Conservation (phyloP, 306 rosid genomes). For the Trifolium subterraneum region DNA sequence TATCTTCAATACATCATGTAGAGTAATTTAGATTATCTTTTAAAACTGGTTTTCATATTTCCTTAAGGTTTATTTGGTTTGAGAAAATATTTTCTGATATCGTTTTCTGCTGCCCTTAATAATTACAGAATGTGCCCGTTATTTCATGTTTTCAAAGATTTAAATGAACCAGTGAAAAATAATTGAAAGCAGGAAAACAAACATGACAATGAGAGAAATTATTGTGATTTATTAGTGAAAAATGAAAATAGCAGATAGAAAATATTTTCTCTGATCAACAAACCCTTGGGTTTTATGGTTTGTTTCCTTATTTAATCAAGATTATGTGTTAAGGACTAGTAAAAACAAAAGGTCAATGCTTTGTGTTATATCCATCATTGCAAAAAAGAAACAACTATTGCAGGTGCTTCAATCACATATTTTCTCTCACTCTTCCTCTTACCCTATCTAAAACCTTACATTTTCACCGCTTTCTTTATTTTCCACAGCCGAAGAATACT, state of each 20-base stretch:
- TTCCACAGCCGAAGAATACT: neutral
- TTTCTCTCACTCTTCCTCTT: neutral
- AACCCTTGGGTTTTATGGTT: slow-evolving; percentile 1
- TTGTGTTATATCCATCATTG: neutral
- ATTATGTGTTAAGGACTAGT: neutral
- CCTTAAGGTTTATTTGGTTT: neutral
- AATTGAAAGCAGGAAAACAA: neutral
- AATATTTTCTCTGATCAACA: neutral
- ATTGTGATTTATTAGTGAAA: slow-evolving; percentile 8
- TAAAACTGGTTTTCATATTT: slow-evolving; percentile 16
- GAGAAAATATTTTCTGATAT: neutral
- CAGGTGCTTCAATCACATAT: neutral
- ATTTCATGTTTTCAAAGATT: neutral
- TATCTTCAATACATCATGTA: slow-evolving; percentile 11
- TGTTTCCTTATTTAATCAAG: neutral
- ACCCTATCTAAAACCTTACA: slow-evolving; percentile 18
- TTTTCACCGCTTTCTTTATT: neutral
- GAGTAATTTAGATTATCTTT: neutral
- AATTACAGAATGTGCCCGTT: neutral
- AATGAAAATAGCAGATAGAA: neutral
- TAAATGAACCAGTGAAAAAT: neutral
- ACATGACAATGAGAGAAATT: neutral
- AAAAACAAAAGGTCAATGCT: slow-evolving; percentile 5
- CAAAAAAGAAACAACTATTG: neutral
- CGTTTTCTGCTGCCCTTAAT: neutral